Evolutionary conservation across 176 grass and related monocot species (phyloP), one percentile per base, ranked within the genome.

Genomic region (Raddia distichophylla): DNA sequence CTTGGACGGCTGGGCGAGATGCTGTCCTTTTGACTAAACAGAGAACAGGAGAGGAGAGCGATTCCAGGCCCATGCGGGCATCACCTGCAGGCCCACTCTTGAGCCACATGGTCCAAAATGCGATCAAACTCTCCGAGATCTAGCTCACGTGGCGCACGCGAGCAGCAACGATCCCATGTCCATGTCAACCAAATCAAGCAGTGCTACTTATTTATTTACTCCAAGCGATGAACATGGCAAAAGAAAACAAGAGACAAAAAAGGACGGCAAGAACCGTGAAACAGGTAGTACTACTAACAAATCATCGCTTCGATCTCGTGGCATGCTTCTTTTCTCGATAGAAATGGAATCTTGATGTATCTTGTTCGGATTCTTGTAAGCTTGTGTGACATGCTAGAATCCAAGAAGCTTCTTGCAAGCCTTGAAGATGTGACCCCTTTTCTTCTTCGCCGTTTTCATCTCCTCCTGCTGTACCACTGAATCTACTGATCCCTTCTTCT

Each of bases 391-490:
- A n/a, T 34, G 67, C 44, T 54, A 80, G 76, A 82, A 78, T 44
- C 88, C 73, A 74, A 90, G 80, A 69, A 90, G 57, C 73, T 76
- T 90, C 73, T 73, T 90, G 65, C 83, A 86, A 20, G 88, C 79
- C 43, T 33, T 78, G 12, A 86, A 50, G 48, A 90, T 60, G 22
- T 15, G 71, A 16, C 76, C 20, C 3, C 76, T 64, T 27, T 65
- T 51, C 73, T 69, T 71, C 44, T 43, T 70, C 55, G 59, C 77
- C 64, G 27, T 53, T 37, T 5, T 49, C 40, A 32, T 44, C 80
- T 74, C 53, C 80, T 74, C 8, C 27, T 27, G 27, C 27, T 27
- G 27, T 27, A 27, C 27, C 27, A 27, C 27, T 27, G 27, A 27
- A 27, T 27, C 27, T 27, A 27, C 27, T 27, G 27, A 27, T 27